Evolutionary conservation across 2,329 filamentous ascomycete genomes (phyloP).

Genomic region (Venturia pyrina): DNA sequence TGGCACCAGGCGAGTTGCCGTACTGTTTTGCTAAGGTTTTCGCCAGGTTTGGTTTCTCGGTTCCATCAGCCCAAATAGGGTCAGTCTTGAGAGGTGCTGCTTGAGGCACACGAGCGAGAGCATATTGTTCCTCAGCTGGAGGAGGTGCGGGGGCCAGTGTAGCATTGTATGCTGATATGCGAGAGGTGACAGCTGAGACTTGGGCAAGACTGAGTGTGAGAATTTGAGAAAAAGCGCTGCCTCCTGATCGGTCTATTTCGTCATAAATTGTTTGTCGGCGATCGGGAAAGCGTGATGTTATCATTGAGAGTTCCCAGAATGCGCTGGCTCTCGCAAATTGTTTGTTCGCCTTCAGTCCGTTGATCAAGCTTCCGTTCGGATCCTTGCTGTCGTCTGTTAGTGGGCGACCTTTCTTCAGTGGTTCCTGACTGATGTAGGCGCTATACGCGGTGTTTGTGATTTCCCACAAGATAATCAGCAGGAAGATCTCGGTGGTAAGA

Average conservation of each 20-base stretch:
- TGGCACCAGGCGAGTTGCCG: slow-evolving; percentile 9
- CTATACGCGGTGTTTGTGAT: slow-evolving; percentile 68
- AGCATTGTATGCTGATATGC: slow-evolving; percentile 42
- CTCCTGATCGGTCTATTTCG: slow-evolving; percentile 75
- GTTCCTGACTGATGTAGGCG: slow-evolving; percentile 68
- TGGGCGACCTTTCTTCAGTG: slow-evolving; percentile 74
- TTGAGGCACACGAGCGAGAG: not conserved
- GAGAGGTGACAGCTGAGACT: slow-evolving; percentile 55
- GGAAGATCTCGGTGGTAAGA: slow-evolving; percentile 21
- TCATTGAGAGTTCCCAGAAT: slow-evolving; percentile 80
- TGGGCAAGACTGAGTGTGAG: slow-evolving; percentile 58
- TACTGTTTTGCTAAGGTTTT: slow-evolving; percentile 12
- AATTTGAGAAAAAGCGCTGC: slow-evolving; percentile 73
- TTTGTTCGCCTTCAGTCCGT: slow-evolving; percentile 76
- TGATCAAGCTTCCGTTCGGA: slow-evolving; percentile 80
- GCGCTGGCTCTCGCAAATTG: slow-evolving; percentile 55
- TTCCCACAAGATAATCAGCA: slow-evolving; percentile 56
- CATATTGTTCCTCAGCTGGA: not conserved
- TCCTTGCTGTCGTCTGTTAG: slow-evolving; percentile 80
- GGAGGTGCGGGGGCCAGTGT: slow-evolving; percentile 15
- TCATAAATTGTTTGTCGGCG: slow-evolving; percentile 73
- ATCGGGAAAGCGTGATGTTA: slow-evolving; percentile 63
- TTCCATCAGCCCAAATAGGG: not conserved
- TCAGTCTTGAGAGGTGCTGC: not conserved
- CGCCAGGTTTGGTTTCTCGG: not conserved